Percentiles rank a stretch among this genome's conserved stretches.
Evolutionary conservation across 1,139 yeast genomes (phyloP).

Genomic region (Zygosaccharomyces sapae): DNA sequence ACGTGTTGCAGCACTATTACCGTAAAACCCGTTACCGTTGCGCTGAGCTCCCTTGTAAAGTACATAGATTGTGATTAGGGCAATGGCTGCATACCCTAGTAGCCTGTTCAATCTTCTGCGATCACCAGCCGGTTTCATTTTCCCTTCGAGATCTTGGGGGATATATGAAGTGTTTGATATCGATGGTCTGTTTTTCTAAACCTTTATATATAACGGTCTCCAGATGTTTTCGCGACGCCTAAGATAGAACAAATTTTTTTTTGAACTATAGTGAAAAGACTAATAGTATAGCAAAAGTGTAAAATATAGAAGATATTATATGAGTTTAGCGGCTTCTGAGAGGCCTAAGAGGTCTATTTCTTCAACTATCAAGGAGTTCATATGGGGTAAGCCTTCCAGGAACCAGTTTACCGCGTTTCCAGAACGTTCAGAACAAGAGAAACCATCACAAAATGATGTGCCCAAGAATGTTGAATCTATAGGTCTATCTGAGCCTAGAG

Average conservation of each 20-base stretch:
- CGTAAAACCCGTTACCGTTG: background rate
- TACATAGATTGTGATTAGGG: conserved; percentile 16
- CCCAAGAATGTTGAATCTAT: background rate
- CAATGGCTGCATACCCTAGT: conserved; percentile 16
- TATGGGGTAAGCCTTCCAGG: conserved; percentile 13
- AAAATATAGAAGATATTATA: background rate
- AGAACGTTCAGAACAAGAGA: background rate
- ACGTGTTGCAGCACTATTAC: background rate
- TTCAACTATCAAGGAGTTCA: conserved; percentile 25
- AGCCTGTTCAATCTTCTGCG: conserved; percentile 16
- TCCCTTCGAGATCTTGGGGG: conserved; percentile 1
- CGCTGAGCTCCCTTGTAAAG: conserved; percentile 17
- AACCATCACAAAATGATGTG: background rate
- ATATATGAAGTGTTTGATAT: background rate
- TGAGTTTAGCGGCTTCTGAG: conserved; percentile 1
- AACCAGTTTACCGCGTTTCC: background rate
- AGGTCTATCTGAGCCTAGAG: conserved; percentile 6
- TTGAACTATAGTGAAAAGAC: background rate
- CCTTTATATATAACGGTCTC: background rate
- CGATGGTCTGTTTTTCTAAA: background rate
- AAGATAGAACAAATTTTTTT: background rate
- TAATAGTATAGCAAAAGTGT: background rate
- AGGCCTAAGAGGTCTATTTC: conserved; percentile 26
- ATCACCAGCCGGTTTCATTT: conserved; percentile 10
- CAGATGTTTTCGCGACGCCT: background rate